phyloP scores from a whole-genome alignment of 768 basidiomycete species.

The Tremella fuciformis region DNA sequence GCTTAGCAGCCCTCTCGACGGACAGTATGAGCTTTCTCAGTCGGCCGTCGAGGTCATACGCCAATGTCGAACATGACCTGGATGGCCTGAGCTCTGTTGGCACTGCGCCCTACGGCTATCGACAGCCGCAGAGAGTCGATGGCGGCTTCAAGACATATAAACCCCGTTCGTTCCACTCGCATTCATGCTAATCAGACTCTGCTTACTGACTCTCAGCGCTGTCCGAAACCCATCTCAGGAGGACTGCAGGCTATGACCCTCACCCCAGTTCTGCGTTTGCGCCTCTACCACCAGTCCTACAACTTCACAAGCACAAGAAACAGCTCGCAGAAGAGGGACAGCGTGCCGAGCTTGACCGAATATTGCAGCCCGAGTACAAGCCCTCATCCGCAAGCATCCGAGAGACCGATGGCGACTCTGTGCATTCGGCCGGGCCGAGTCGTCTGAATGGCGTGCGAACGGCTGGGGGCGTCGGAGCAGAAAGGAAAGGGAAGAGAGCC shows the following conservation, averaged over 20 bases:
- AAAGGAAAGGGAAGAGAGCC: background rate
- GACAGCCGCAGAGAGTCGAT: conserved; percentile 14
- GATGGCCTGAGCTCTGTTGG: conserved; percentile 31
- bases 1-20: too few species aligned
- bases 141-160: conserved; percentile 44
- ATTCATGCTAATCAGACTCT: background rate
- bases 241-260: conserved; percentile 31
- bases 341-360: conserved; percentile 43
- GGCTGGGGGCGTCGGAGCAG: conserved; percentile 12
- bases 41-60: conserved; percentile 42
- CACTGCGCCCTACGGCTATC: conserved; percentile 15
- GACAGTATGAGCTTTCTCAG: conserved; percentile 23
- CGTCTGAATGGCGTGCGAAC: conserved; percentile 13
- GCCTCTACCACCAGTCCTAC: conserved; percentile 38
- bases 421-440: conserved; percentile 26
- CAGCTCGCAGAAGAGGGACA: conserved; percentile 32
- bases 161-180: conserved; percentile 24
- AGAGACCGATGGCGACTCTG: conserved; percentile 22
- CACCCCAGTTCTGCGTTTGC: conserved; percentile 39
- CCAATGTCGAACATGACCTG: conserved; percentile 34
- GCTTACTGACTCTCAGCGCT: conserved; percentile 25
- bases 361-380: conserved; percentile 40
- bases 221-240: conserved; percentile 34
- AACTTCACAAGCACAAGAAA: conserved; percentile 31
- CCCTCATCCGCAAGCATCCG: conserved; percentile 6